These are phyloP conservation scores for Pyrrhoderma noxium DNA, from an alignment of 1,284 basidiomycete species.

Conservation along the genomic window DNA sequence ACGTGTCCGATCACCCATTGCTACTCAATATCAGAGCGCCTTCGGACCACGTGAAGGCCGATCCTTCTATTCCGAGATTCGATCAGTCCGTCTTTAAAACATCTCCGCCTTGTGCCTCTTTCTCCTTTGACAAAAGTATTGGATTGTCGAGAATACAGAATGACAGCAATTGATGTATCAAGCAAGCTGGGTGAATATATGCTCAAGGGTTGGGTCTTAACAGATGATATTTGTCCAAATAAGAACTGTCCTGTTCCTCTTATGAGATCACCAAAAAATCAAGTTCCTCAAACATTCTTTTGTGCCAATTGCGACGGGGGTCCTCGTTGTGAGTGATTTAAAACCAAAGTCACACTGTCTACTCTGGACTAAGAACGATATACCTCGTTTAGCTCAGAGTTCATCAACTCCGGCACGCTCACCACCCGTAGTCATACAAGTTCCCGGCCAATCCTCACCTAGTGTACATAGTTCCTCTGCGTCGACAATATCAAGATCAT, in stretches of 20 bases:
- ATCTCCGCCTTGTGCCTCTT: background rate
- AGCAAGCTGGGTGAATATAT: conserved; percentile 60
- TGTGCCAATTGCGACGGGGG: conserved; percentile 55
- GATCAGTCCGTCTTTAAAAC: too few species aligned
- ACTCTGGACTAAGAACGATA: background rate
- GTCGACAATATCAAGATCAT: conserved; percentile 48
- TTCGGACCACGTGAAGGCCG: too few species aligned
- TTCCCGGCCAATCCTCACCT: conserved; percentile 30
- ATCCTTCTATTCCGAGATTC: too few species aligned
- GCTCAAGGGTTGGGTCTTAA: conserved; percentile 74
- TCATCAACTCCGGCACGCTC: conserved; percentile 11
- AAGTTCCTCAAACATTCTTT: conserved; percentile 39
- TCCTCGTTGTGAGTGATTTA: conserved; percentile 27
- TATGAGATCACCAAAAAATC: conserved; percentile 55
- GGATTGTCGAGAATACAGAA: background rate
- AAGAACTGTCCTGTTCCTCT: conserved; percentile 55
- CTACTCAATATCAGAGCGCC: too few species aligned
- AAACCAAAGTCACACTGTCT: background rate
- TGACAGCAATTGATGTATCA: conserved; percentile 52
- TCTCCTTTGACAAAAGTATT: background rate
- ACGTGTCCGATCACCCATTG: conserved; percentile 6
- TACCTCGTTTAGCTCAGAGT: background rate
- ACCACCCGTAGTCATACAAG: conserved; percentile 17
- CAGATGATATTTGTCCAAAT: conserved; percentile 52
- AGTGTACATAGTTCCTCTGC: conserved; percentile 35